Evolutionary conservation across 768 basidiomycete species (phyloP).

Genomic region (Brasilioporus rufonigricans): DNA sequence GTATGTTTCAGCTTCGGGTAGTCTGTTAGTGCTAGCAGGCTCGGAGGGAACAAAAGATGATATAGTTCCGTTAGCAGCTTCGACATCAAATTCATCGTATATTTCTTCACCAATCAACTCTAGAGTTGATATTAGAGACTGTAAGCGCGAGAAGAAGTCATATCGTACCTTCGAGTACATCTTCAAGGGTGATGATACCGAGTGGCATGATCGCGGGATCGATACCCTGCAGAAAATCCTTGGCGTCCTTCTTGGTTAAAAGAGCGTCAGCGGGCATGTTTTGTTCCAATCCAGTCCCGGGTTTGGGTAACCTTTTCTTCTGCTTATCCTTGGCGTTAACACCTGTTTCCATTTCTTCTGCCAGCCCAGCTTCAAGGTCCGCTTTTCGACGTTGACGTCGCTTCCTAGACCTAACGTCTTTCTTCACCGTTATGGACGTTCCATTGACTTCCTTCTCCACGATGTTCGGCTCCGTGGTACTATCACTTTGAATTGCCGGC

Average conservation of each 20-base stretch:
- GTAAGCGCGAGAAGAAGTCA: background rate
- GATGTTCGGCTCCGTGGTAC: slow-evolving; percentile 18
- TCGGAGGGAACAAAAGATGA: slow-evolving; percentile 40
- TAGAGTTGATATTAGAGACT: slow-evolving; percentile 25
- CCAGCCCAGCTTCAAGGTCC: slow-evolving; percentile 27
- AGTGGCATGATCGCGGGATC: slow-evolving; percentile 82
- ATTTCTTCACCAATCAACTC: slow-evolving; percentile 93
- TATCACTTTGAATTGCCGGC: slow-evolving; percentile 27
- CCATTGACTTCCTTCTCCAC: slow-evolving; percentile 14
- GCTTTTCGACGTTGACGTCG: slow-evolving; percentile 7
- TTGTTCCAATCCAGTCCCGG: slow-evolving; percentile 61
- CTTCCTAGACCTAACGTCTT: slow-evolving; percentile 10
- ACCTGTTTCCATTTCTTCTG: slow-evolving; percentile 13
- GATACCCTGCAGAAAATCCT: slow-evolving; percentile 81
- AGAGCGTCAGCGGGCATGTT: slow-evolving; percentile 89
- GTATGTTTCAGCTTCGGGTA: slow-evolving; percentile 18
- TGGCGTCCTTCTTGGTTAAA: slow-evolving; percentile 67
- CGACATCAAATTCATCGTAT: slow-evolving; percentile 84
- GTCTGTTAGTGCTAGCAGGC: slow-evolving; percentile 33
- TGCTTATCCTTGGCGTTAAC: slow-evolving; percentile 21
- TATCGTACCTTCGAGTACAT: slow-evolving; percentile 77
- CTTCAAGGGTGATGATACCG: slow-evolving; percentile 91
- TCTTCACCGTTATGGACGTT: slow-evolving; percentile 9
- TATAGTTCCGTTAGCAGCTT: slow-evolving; percentile 63
- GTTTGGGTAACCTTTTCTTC: slow-evolving; percentile 29